A percentile compares a stretch with the other conserved stretches of the same genome.
These are phyloP conservation scores for Metarhizium anisopliae DNA, from an alignment of 2,329 filamentous ascomycete species.

Conservation along the genomic window DNA sequence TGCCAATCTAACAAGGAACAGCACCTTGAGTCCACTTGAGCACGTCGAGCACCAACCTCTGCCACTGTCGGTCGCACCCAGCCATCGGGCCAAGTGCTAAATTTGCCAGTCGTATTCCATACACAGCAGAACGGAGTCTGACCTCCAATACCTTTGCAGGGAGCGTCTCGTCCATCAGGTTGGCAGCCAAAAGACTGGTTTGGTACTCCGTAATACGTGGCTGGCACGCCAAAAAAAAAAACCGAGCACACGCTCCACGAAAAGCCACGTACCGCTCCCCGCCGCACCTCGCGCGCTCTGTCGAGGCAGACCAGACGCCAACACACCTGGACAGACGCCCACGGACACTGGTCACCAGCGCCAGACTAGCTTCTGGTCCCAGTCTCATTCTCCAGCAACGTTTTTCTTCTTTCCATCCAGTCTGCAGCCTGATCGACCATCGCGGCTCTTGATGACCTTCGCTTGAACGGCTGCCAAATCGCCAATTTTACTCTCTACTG, in stretches of 20 bases:
- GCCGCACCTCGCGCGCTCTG: background rate
- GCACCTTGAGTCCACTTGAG: background rate
- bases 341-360: background rate
- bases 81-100: background rate
- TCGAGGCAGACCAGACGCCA: background rate
- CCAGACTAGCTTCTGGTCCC: no score
- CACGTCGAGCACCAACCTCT: background rate
- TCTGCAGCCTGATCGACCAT: background rate
- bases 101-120: background rate
- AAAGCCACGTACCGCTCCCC: background rate
- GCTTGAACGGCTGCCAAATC: background rate
- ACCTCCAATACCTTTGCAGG: background rate
- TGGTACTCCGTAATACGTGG: background rate
- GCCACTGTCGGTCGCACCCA: background rate
- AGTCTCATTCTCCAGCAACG: background rate
- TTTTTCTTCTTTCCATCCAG: background rate
- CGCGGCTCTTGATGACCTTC: background rate
- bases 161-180: background rate
- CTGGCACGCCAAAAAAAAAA: background rate
- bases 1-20: background rate
- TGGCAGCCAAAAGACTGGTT: background rate
- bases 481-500: background rate
- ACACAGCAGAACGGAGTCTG: background rate
- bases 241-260: background rate
- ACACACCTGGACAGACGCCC: background rate